Evolutionary conservation across 805 yeast genomes (phyloP), one percentile per base, ranked within the genome.

Genomic region (Yarrowia sp.): DNA sequence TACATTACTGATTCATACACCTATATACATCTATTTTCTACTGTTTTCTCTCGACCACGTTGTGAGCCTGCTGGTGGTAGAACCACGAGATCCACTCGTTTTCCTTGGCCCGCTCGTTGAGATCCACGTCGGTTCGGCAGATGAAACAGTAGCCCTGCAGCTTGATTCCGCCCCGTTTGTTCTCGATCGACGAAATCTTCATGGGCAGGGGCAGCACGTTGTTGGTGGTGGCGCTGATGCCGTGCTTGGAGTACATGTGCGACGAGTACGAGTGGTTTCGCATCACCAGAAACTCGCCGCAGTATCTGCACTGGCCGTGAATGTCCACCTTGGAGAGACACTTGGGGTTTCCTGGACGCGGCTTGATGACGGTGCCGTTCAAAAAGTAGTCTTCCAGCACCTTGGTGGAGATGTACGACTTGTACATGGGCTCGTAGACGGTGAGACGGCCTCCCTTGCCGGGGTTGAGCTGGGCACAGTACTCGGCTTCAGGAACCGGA

Each of bases 181-280:
- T 44, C 24, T 36, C 55, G 4, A 13, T 43, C 10, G 55, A 61
- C 17, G 55, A 36, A 24, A 61, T 38, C 24, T 14, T 19, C 14
- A 14, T 15, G 14, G 66, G 66, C 24, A 61, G 38, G 2, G 66
- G 66, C 20, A 61, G 44, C 34, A 61, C 46, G 55, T 46, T 61
- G 66, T 61, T 61, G 36, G 66, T 36, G 13, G 55, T 61, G n/a
- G 66, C 66, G 12, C 46, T 36, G 36, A 61, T 61, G 1, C 66
- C 66, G 19, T 61, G 66, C 46, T 47, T 61, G 43, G 66, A 46
- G 44, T 36, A 46, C 66, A 61, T 61, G 55, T 61, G 66, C 20
- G 66, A 61, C 20, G 66, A 61, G 46, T 61, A 61, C 55, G 66
- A 61, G 66, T 61, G 66, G 55, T 61, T 61, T 9, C 66, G 43